These are phyloP conservation scores for Synchytrium microbalum DNA, from an alignment of 371 early-diverging fungal species.

Conservation along the genomic window DNA sequence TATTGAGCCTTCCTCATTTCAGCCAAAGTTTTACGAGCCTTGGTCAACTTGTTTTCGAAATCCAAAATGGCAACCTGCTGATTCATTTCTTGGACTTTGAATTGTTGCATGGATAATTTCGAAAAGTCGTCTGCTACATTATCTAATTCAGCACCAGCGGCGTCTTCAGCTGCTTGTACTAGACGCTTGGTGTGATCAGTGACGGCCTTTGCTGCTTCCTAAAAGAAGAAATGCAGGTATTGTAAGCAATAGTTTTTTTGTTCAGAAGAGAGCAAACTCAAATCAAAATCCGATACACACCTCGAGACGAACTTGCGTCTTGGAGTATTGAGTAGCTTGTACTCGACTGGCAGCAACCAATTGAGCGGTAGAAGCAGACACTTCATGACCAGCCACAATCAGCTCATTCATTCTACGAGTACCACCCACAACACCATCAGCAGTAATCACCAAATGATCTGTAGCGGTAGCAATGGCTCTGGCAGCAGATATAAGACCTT, in stretches of 20 bases:
- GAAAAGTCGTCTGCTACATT: not conserved
- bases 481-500: not conserved
- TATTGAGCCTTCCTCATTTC: not conserved
- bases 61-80: not conserved
- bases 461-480: not conserved
- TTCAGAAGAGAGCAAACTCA: not conserved
- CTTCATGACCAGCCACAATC: conserved; percentile 1
- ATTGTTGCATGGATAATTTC: not conserved
- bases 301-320: not conserved
- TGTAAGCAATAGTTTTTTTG: not conserved
- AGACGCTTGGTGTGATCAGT: not conserved
- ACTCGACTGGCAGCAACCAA: not conserved
- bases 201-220: not conserved
- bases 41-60: not conserved
- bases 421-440: not conserved
- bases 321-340: not conserved
- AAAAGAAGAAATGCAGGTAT: not conserved
- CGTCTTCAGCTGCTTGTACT: not conserved
- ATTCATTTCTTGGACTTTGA: not conserved
- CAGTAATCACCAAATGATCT: not conserved
- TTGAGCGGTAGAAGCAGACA: not conserved
- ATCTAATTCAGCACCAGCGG: not conserved
- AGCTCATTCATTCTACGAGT: not conserved
- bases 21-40: not conserved
- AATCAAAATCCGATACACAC: not conserved